These are phyloP conservation scores for Colletotrichum lupini DNA, from an alignment of 2,329 filamentous ascomycete species.

Conservation along the genomic window DNA sequence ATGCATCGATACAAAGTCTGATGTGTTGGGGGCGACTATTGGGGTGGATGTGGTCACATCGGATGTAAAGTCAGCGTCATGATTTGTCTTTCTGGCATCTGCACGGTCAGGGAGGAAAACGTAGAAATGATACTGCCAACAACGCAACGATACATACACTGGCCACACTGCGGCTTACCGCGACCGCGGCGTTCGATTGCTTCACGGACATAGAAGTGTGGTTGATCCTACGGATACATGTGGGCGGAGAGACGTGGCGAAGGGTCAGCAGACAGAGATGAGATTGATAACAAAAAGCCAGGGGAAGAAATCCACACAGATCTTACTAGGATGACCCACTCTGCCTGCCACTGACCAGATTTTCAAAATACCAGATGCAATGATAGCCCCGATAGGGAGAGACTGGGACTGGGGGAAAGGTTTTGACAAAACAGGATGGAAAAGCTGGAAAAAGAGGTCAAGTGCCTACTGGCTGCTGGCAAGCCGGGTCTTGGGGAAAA, in stretches of 20 bases:
- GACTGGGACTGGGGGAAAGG: not conserved
- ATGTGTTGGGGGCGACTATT: not conserved
- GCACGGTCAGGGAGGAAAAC: not conserved
- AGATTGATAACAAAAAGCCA: not conserved
- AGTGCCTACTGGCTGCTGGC: not conserved
- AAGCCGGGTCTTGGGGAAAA: not conserved
- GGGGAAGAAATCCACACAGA: not conserved
- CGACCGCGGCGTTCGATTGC: not conserved
- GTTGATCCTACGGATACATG: no score
- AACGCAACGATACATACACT: no score
- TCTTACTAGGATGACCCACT: not conserved
- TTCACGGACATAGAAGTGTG: no score
- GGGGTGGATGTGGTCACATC: not conserved
- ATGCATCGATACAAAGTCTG: no score
- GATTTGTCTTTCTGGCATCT: not conserved
- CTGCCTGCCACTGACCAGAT: not conserved
- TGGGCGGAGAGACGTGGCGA: not conserved
- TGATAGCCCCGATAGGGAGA: not conserved
- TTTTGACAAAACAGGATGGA: not conserved
- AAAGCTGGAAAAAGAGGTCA: not conserved
- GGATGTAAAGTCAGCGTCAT: constrained; percentile 4
- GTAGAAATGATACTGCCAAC: not conserved
- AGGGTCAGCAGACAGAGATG: not conserved
- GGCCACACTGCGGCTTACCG: not conserved
- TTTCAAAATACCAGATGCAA: not conserved